A percentile compares a stretch with the other conserved stretches of the same genome.
phyloP scores from a whole-genome alignment of 495 filamentous ascomycete genomes.

The Penicillium dipodomyicola region DNA sequence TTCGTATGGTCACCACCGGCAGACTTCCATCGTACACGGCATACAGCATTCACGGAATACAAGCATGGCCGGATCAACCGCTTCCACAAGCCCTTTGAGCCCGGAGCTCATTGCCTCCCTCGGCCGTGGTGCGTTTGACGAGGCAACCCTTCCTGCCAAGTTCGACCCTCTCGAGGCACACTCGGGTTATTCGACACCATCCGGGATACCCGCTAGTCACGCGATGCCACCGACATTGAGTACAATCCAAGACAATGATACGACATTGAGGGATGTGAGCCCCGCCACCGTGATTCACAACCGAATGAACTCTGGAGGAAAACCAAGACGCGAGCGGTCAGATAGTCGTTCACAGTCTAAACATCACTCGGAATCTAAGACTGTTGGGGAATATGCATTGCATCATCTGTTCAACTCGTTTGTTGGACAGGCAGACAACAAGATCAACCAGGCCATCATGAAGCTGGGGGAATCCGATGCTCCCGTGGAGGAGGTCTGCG shows the following conservation, averaged over 20 bases:
- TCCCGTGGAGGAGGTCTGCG: conserved; percentile 82
- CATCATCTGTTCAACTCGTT: conserved; percentile 93
- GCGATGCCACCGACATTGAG: conserved; percentile 32
- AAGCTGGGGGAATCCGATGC: conserved; percentile 72
- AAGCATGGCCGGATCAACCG: conserved; percentile 59
- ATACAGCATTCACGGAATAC: conserved; percentile 91
- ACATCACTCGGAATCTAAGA: conserved; percentile 73
- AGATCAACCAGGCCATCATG: conserved; percentile 80
- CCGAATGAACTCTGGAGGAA: conserved; percentile 54
- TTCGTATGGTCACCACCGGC: conserved; percentile 84
- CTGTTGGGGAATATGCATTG: conserved; percentile 92
- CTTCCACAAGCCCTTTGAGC: conserved; percentile 74
- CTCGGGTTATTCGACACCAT: conserved; percentile 25
- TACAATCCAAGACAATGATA: conserved; percentile 45
- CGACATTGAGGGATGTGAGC: conserved; percentile 21
- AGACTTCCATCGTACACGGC: conserved; percentile 93
- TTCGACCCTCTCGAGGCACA: conserved; percentile 37
- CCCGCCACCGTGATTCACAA: conserved; percentile 33
- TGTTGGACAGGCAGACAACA: conserved; percentile 82
- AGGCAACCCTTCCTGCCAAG: conserved; percentile 21
- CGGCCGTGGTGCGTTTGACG: conserved; percentile 38
- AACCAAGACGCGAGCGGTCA: conserved; percentile 63
- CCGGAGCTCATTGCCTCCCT: conserved; percentile 78
- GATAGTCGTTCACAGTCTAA: conserved; percentile 84
- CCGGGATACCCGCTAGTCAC: conserved; percentile 24